Conservation (phyloP, 2,329 filamentous ascomycete genomes). For the Thermomyces lanuginosus region DNA sequence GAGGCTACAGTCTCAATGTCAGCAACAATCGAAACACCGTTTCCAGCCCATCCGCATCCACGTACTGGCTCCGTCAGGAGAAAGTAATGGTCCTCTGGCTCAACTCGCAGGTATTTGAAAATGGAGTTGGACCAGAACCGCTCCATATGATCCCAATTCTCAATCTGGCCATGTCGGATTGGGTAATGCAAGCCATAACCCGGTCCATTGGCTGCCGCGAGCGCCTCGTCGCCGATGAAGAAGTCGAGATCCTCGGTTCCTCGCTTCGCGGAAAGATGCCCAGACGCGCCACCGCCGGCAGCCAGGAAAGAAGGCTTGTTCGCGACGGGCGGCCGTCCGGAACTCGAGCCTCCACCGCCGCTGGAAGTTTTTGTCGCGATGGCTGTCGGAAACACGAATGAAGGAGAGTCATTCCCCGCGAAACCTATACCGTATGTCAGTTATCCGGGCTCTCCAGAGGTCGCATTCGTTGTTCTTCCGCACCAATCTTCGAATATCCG, state of each 20-base stretch:
- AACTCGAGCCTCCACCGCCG: constrained; percentile 57
- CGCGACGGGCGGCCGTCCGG: constrained; percentile 73
- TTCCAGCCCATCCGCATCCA: too few species aligned
- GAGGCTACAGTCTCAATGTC: constrained; percentile 41
- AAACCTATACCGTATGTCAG: constrained; percentile 51
- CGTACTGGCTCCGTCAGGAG: constrained; percentile 82
- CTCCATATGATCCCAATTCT: constrained; percentile 99
- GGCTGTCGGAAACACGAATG: constrained; percentile 96
- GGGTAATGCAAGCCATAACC: constrained; percentile 96
- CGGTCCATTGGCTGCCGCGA: constrained; percentile 66
- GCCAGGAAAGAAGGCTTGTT: constrained; percentile 95
- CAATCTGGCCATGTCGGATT: constrained; percentile 92
- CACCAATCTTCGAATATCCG: constrained; percentile 97
- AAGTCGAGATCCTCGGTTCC: constrained; percentile 96
- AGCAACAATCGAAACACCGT: too few species aligned
- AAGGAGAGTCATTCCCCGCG: constrained; percentile 96
- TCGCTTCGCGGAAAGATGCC: constrained; percentile 77
- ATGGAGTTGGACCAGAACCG: constrained; percentile 99
- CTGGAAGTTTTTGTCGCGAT: constrained; percentile 81
- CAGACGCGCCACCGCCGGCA: constrained; percentile 65
- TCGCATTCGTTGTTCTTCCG: constrained; percentile 14
- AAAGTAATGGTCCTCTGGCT: constrained; percentile 98
- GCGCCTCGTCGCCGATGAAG: constrained; percentile 95
- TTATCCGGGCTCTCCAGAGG: constrained; percentile 8
- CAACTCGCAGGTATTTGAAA: constrained; percentile 96